Evolutionary conservation across 768 basidiomycete species (phyloP).

Genomic region (Roridomyces roridus): DNA sequence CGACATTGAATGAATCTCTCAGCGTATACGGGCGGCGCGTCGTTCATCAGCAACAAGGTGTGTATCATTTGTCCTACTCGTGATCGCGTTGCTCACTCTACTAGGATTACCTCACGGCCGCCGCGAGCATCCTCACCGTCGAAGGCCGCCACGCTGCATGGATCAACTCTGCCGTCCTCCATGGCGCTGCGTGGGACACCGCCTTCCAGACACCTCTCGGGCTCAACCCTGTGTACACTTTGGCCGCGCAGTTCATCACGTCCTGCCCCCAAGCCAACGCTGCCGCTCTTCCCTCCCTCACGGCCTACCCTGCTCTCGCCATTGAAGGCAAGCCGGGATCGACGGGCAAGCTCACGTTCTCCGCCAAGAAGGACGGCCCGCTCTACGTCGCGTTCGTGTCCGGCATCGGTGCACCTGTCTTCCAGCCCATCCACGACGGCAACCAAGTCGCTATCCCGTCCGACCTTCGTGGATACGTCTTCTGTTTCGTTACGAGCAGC

Average conservation of each 20-base stretch:
- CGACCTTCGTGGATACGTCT: conserved; percentile 55
- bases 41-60: conserved; percentile 40
- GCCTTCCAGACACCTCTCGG: conserved; percentile 54
- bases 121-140: conserved; percentile 64
- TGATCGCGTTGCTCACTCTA: background rate
- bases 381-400: conserved; percentile 56
- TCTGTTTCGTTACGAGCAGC: conserved; percentile 52
- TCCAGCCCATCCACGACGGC: conserved; percentile 42
- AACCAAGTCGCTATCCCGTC: conserved; percentile 46
- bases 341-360: conserved; percentile 32
- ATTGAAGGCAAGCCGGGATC: conserved; percentile 32
- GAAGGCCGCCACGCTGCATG: conserved; percentile 60
- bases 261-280: conserved; percentile 60
- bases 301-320: conserved; percentile 51
- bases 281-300: conserved; percentile 47
- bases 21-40: conserved; percentile 65
- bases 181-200: conserved; percentile 51
- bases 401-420: conserved; percentile 46
- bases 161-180: conserved; percentile 47
- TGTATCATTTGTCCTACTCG: background rate
- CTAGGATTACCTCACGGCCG: conserved; percentile 54
- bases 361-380: conserved; percentile 15
- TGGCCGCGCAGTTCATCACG: conserved; percentile 52
- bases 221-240: conserved; percentile 45
- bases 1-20: no score